Evolutionary conservation across 192 early-diverging fungal species (phyloP).

Genomic region (Gryganskiella cystojenkinii): DNA sequence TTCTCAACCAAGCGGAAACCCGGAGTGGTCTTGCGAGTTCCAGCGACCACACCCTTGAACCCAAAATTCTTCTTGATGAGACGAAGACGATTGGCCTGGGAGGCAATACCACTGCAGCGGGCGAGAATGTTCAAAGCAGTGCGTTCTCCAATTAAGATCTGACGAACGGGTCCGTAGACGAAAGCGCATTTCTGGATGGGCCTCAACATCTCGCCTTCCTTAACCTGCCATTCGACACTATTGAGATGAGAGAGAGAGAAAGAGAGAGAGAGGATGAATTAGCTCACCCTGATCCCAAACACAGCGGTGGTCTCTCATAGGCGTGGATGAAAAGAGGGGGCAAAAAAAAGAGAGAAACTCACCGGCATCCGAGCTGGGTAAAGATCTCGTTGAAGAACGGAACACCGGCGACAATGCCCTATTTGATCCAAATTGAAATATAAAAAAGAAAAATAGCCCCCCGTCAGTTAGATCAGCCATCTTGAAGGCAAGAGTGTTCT

Average conservation of each 20-base stretch:
- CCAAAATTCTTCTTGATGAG: constrained; percentile 73
- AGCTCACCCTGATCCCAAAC: too few relatives aligned
- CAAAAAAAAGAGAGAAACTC: constrained; percentile 23
- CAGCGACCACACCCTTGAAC: constrained; percentile 91
- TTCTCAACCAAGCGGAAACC: constrained; percentile 98
- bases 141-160: constrained; percentile 92
- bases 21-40: constrained; percentile 97
- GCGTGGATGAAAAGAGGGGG: too few relatives aligned
- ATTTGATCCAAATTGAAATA: neutral
- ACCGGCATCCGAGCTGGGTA: constrained; percentile 88
- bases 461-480: too few relatives aligned
- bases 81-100: constrained; percentile 61
- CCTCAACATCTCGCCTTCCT: constrained; percentile 85
- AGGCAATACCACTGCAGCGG: constrained; percentile 93
- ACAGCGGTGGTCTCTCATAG: too few relatives aligned
- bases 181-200: constrained; percentile 79
- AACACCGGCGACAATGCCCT: constrained; percentile 91
- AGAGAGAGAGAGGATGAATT: neutral
- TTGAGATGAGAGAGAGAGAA: neutral
- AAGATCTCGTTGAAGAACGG: constrained; percentile 98
- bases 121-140: constrained; percentile 95
- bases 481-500: neutral
- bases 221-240: constrained; percentile 87
- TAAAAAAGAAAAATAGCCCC: neutral
- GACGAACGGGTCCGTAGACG: constrained; percentile 85